Conservation (phyloP, 2,329 filamentous ascomycete species). For the Aulographum hederae region DNA sequence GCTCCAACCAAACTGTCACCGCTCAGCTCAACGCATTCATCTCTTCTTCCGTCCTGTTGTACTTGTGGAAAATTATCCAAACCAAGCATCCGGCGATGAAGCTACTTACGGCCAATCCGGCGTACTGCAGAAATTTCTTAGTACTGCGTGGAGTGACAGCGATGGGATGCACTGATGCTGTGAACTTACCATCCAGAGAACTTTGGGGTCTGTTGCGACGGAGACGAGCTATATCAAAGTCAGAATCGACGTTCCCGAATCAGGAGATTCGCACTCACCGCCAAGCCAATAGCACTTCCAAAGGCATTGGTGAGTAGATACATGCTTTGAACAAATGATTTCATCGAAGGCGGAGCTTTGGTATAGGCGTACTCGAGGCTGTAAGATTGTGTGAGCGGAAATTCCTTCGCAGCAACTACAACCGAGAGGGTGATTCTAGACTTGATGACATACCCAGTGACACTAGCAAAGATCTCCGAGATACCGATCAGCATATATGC, state of each 20-base stretch:
- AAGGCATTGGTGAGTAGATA: slow-evolving; percentile 47
- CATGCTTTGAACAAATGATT: slow-evolving; percentile 32
- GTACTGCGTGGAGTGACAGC: too few species aligned
- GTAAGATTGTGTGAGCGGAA: too few species aligned
- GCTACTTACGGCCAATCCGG: slow-evolving; percentile 33
- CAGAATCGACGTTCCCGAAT: too few species aligned
- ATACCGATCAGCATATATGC: slow-evolving; percentile 27
- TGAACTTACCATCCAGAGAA: slow-evolving; percentile 50
- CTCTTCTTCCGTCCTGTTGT: slow-evolving; percentile 2
- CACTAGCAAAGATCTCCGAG: slow-evolving; percentile 26
- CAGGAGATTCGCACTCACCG: slow-evolving; percentile 40
- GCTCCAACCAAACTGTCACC: too few species aligned
- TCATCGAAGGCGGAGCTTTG: slow-evolving; percentile 27
- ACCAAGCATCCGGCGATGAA: slow-evolving; percentile 33
- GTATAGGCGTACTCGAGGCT: slow-evolving; percentile 29
- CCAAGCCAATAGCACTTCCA: slow-evolving; percentile 39
- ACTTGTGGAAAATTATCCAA: slow-evolving; percentile 26
- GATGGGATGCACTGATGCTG: too few species aligned
- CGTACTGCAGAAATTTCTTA: too few species aligned
- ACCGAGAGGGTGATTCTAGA: too few species aligned
- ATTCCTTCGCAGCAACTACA: too few species aligned
- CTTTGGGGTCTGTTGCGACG: slow-evolving; percentile 41
- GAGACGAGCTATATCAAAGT: slow-evolving; percentile 41
- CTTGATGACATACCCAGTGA: too few species aligned
- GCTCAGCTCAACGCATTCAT: background rate